Evolutionary conservation across 106 monocot species (phyloP), one percentile per base, ranked within the genome.

Genomic region (Platanthera guangdongensis): DNA sequence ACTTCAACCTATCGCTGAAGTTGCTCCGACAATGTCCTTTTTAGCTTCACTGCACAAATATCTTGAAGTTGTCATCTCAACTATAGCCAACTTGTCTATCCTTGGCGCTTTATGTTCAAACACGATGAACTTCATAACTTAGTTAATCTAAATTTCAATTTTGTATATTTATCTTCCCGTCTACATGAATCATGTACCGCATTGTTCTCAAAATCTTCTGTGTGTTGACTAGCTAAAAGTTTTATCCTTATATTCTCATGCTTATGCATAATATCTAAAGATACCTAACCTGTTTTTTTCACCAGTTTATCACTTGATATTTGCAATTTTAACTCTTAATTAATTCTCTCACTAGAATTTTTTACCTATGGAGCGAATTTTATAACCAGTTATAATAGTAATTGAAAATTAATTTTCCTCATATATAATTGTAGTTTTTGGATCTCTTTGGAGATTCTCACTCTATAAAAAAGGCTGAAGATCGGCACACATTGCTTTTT

Each of bases 371-470:
- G 25, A 12, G 10, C 10, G 30, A 65, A 3, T 3, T 65, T 32
- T 65, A 19, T 30, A 19, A 32, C 19, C 5, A 10, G 5, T 63
- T 63, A 7, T 45, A 39, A 46, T 5, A 68, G 8, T 68, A 46
- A 12, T 68, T 14, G 9, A 45, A 68, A 68, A 30, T 48, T 70
- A 3, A 4, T 48, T 70, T 48, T 48, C 25, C 47, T 25, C 46
- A 4, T 14, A 16, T 51, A 18, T 46, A 52, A 22, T 72, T 81
- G 25, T 81, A 99, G 97, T 99, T 99, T 80, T 77, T 99, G 72
- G 97, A 99, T 92, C 71, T 90, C 50, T 99, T 99, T 87, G 97
- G 97, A 74, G 86, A 94, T 77, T 63, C 80, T 25, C 80, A 83
- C 14, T 78, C 85, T 1, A 88, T 93, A 30, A 99, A 90, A 79